phyloP scores from a whole-genome alignment of 495 filamentous ascomycete species.

The Emericellopsis terricola region DNA sequence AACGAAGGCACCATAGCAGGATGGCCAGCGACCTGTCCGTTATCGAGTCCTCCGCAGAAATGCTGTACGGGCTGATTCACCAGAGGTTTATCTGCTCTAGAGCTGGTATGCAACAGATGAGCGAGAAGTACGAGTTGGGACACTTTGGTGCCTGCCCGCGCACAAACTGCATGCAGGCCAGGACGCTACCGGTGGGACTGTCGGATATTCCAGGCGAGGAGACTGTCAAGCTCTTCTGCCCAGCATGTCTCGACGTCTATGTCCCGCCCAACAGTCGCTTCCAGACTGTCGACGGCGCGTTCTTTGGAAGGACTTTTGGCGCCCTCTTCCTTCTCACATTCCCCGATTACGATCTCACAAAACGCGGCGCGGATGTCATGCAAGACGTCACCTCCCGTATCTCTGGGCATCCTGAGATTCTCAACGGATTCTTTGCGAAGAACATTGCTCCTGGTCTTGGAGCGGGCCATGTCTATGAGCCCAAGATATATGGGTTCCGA shows the following conservation, averaged over 20 bases:
- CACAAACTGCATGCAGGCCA: conserved; percentile 69
- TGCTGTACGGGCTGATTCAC: conserved; percentile 95
- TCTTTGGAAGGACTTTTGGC: conserved; percentile 92
- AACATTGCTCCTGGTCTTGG: conserved; percentile 86
- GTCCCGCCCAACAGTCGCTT: conserved; percentile 94
- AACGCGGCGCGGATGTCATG: conserved; percentile 26
- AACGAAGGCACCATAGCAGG: conserved; percentile 64
- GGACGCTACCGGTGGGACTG: conserved; percentile 80
- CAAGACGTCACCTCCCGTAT: conserved; percentile 9
- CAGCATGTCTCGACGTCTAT: conserved; percentile 90
- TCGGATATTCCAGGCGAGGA: conserved; percentile 91
- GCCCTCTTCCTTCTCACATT: conserved; percentile 95
- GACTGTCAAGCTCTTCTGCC: conserved; percentile 96
- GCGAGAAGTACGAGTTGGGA: conserved; percentile 90
- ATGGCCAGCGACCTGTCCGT: conserved; percentile 82
- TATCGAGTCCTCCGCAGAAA: conserved; percentile 90
- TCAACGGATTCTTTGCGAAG: conserved; percentile 68
- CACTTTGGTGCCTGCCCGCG: conserved; percentile 91
- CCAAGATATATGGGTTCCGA: conserved; percentile 89
- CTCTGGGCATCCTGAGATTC: conserved; percentile 26
- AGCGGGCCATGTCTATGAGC: conserved; percentile 69
- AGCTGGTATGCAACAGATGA: conserved; percentile 95
- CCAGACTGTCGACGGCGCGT: conserved; percentile 93
- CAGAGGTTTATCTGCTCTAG: conserved; percentile 97
- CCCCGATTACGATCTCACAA: conserved; percentile 73